Base-by-base conservation (phyloP, 129 eudicot species). In the Arctium minus region DNA sequence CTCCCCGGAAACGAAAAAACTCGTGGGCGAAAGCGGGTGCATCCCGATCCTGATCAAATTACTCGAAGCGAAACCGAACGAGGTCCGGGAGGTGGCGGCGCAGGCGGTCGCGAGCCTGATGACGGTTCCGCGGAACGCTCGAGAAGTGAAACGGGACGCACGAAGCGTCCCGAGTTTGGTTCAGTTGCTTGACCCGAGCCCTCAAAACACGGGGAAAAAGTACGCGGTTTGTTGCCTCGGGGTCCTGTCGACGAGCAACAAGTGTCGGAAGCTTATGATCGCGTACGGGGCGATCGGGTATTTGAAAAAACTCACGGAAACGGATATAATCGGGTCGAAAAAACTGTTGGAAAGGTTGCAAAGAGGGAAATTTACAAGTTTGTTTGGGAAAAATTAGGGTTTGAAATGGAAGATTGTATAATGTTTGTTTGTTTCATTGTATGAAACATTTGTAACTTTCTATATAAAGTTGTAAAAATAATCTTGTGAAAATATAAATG, bases 261-360 rank as follows among this genome's bases (percentile, higher is more conserved):
- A 91, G 76, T 95, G 99, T 39, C 85, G 89, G 87, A 95, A 84
- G 91, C 88, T 93, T 86, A 95, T 95, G 99, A 81, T 91, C 29
- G 93, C 99, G 9, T 91, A 95, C 31, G 98, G 98, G 0, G 96
- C 98, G 2, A 94, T 95, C 27, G 99, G 99, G 33, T 95, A 95
- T 76, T 75, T 95, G 62, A 96, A 96, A 86, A 96, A 96, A 74
- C 89, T 96, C 40, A 82, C 76, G 11, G 97, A 96, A 74, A 87
- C 88, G 97, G 99, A 96, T 53, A 69, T 96, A 18, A 89, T 91
- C 7, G 99, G 97, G 11, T 92, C 99, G 11, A 93, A 87, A 85
- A 96, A 91, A 79, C 74, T 96, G 79, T 89, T 96, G 44, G 97
- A 90, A 80, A 84, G 94, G 0, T 80, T 96, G 77, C 97, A 96